Percentiles rank a stretch among this genome's conserved stretches.
These are phyloP conservation scores for Skeletonema potamos DNA, from an alignment of 108 stramenopile species.

Conservation along the genomic window DNA sequence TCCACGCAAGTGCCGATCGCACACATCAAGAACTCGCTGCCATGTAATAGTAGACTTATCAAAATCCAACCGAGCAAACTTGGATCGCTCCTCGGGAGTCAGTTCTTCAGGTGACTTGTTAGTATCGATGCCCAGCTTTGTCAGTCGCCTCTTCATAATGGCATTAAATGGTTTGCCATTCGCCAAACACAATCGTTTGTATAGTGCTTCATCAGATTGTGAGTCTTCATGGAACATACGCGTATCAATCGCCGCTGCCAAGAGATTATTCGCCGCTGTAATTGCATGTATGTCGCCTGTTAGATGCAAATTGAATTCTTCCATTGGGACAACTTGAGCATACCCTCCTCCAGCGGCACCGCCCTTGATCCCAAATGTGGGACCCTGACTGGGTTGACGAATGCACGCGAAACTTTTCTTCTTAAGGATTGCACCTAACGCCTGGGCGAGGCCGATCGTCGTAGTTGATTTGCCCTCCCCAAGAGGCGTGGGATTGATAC, in stretches of 20 bases:
- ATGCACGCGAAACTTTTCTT: slow-evolving; percentile 84
- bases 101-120: slow-evolving; percentile 80
- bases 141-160: slow-evolving; percentile 81
- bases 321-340: slow-evolving; percentile 95
- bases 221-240: slow-evolving; percentile 95
- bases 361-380: slow-evolving; percentile 99
- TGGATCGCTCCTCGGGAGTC: slow-evolving; percentile 75
- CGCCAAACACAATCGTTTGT: slow-evolving; percentile 71
- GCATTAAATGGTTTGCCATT: slow-evolving; percentile 67
- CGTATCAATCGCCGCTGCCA: slow-evolving; percentile 97
- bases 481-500: slow-evolving; percentile 98
- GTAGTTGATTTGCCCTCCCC: slow-evolving; percentile 99
- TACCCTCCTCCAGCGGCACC: slow-evolving; percentile 98
- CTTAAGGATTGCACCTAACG: slow-evolving; percentile 87
- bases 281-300: slow-evolving; percentile 97
- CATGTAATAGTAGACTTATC: slow-evolving; percentile 95
- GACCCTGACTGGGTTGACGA: slow-evolving; percentile 94
- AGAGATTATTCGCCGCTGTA: slow-evolving; percentile 87
- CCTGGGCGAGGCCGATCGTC: slow-evolving; percentile 88
- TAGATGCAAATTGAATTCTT: slow-evolving; percentile 98
- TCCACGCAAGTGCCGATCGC: slow-evolving; percentile 93
- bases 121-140: slow-evolving; percentile 88
- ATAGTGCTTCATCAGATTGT: slow-evolving; percentile 91
- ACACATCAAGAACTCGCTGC: slow-evolving; percentile 97
- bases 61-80: slow-evolving; percentile 93